A percentile compares a stretch with the other conserved stretches of the same genome.
Evolutionary conservation across 2,329 filamentous ascomycete species (phyloP).

Genomic region (Cladosporium velox): DNA sequence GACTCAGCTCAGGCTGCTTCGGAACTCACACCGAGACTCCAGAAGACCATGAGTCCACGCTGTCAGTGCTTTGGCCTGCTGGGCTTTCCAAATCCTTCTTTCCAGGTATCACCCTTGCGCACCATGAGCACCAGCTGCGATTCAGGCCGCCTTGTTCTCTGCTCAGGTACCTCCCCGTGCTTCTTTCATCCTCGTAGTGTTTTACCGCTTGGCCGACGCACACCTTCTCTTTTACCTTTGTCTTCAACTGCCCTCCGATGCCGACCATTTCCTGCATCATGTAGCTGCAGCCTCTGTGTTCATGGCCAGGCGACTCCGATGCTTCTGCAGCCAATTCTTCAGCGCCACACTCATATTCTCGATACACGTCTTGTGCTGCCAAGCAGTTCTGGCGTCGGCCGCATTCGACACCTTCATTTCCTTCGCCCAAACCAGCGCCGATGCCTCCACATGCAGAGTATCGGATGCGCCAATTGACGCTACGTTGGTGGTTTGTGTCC

Average conservation of each 20-base stretch:
- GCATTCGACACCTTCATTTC: constrained; percentile 84
- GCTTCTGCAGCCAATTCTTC: constrained; percentile 63
- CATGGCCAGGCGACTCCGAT: constrained; percentile 33
- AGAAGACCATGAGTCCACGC: constrained; percentile 28
- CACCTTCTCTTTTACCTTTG: constrained; percentile 80
- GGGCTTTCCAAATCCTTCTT: constrained; percentile 32
- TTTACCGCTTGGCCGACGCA: constrained; percentile 81
- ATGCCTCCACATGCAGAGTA: constrained; percentile 79
- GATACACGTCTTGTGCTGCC: constrained; percentile 73
- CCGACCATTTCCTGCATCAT: constrained; percentile 86
- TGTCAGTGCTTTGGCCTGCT: constrained; percentile 29
- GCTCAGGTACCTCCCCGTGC: constrained; percentile 64
- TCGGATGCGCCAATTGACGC: constrained; percentile 87
- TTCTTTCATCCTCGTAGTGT: constrained; percentile 78
- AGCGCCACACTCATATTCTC: constrained; percentile 84
- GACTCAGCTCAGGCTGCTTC: not conserved
- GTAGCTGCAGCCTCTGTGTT: constrained; percentile 69
- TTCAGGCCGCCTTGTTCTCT: constrained; percentile 68
- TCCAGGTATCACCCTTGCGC: constrained; percentile 55
- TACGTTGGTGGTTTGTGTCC: constrained; percentile 62
- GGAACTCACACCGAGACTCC: constrained; percentile 3
- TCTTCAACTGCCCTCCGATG: constrained; percentile 84
- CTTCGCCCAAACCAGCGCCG: constrained; percentile 84
- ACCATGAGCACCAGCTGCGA: constrained; percentile 93
- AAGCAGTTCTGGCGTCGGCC: constrained; percentile 76